These are phyloP conservation scores for Populus deltoides DNA, from an alignment of 345 rosid species.

Conservation along the genomic window DNA sequence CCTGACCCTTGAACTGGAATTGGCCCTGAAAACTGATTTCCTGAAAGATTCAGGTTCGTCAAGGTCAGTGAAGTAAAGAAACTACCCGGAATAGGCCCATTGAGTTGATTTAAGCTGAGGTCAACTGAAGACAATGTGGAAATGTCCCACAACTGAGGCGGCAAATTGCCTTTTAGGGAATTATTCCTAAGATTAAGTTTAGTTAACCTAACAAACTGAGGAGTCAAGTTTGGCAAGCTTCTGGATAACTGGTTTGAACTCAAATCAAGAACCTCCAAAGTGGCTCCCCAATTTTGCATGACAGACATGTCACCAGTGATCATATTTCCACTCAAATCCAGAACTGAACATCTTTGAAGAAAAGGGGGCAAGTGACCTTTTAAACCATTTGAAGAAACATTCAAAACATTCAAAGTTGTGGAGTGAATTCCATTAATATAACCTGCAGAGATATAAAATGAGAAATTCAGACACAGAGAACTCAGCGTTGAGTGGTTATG, in stretches of 20 bases:
- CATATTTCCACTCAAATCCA: constrained; percentile 77
- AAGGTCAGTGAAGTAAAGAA: constrained; percentile 55
- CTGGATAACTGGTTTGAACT: constrained; percentile 80
- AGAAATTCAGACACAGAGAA: background rate
- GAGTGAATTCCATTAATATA: constrained; percentile 55
- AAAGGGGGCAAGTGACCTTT: constrained; percentile 65
- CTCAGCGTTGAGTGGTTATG: background rate
- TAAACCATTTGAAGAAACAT: constrained; percentile 69
- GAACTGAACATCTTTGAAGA: constrained; percentile 36
- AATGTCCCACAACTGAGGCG: constrained; percentile 48
- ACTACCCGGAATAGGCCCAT: constrained; percentile 58
- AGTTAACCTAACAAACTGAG: constrained; percentile 50
- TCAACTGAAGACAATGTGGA: constrained; percentile 57
- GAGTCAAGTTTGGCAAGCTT: constrained; percentile 56
- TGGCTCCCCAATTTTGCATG: constrained; percentile 62
- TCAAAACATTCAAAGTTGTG: constrained; percentile 56
- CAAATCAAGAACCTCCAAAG: constrained; percentile 68
- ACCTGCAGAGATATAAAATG: constrained; percentile 44
- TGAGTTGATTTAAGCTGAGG: constrained; percentile 67
- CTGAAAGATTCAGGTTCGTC: constrained; percentile 71
- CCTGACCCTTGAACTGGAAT: constrained; percentile 59
- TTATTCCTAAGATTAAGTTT: constrained; percentile 62
- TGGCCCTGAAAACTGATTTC: constrained; percentile 64
- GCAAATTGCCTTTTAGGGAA: constrained; percentile 58
- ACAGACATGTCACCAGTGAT: constrained; percentile 60